phyloP scores from a whole-genome alignment of 2,329 filamentous ascomycete species.

The Ceratocystis papillata region DNA sequence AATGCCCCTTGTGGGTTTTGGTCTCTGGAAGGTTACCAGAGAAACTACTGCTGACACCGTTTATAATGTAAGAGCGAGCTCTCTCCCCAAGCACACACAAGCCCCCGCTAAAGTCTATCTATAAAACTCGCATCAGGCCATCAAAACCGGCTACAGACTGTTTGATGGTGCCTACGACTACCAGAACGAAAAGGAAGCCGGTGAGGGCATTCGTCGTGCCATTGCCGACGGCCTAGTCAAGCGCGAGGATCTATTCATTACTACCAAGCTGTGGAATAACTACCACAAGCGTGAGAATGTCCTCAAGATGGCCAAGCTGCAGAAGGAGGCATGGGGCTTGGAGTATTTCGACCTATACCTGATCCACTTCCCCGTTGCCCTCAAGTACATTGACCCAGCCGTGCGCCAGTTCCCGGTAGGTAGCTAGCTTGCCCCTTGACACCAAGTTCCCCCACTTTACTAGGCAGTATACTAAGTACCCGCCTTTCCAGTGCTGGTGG shows the following conservation, averaged over 20 bases:
- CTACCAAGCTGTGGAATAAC: constrained; percentile 86
- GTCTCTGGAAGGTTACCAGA: constrained; percentile 75
- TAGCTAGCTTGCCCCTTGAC: constrained; percentile 25
- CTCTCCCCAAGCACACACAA: not conserved
- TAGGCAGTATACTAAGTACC: no score
- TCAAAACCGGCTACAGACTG: constrained; percentile 51
- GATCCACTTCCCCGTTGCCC: constrained; percentile 78
- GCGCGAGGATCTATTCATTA: constrained; percentile 76
- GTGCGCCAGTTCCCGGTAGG: constrained; percentile 68
- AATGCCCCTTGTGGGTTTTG: constrained; percentile 68
- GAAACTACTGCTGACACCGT: constrained; percentile 62
- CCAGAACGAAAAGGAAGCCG: constrained; percentile 69
- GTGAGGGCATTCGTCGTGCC: constrained; percentile 64
- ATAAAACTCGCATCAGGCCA: constrained; percentile 33
- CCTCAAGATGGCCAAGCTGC: constrained; percentile 62
- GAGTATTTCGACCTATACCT: constrained; percentile 88
- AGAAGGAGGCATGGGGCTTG: constrained; percentile 70
- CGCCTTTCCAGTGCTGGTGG: no score
- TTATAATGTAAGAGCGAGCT: constrained; percentile 45
- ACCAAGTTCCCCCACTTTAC: no score
- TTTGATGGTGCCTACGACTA: constrained; percentile 60
- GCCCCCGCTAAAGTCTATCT: not conserved
- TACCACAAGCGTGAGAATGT: constrained; percentile 76
- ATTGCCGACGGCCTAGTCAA: constrained; percentile 60
- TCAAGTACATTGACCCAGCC: constrained; percentile 72